phyloP scores from a whole-genome alignment of 164 flowering plant species.

The Dillenia suffruticosa region DNA sequence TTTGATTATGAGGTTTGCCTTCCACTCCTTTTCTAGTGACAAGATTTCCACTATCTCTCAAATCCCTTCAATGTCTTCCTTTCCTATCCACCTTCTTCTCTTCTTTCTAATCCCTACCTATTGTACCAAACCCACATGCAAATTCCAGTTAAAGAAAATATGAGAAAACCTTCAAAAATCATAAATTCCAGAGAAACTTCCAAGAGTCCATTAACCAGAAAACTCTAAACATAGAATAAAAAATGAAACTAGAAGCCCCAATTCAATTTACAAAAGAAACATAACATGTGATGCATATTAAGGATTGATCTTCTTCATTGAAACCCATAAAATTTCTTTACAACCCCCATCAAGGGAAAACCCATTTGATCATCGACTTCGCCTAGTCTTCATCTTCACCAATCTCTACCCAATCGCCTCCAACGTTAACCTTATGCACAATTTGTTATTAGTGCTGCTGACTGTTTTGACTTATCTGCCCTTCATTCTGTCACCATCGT shows the following conservation, averaged over 20 bases:
- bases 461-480: too few species aligned
- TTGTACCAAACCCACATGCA: neutral
- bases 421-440: too few species aligned
- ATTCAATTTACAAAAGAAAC: neutral
- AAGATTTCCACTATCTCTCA: constrained; percentile 29
- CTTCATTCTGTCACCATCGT: too few species aligned
- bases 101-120: constrained; percentile 12
- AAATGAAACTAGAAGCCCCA: neutral
- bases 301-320: neutral
- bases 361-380: neutral
- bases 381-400: too few species aligned
- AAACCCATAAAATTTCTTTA: neutral
- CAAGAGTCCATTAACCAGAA: neutral
- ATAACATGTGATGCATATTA: neutral
- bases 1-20: constrained; percentile 9
- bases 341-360: neutral
- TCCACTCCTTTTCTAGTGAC: constrained; percentile 11
- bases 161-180: neutral
- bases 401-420: too few species aligned
- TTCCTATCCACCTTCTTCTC: constrained; percentile 17
- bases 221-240: neutral
- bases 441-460: too few species aligned
- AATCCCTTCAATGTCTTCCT: constrained; percentile 17
- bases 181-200: neutral
- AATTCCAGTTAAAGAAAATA: neutral